Percentiles rank a stretch among this genome's conserved stretches.
These are phyloP conservation scores for Fagopyrum tataricum DNA, from an alignment of 148 eudicot genomes.

Conservation along the genomic window DNA sequence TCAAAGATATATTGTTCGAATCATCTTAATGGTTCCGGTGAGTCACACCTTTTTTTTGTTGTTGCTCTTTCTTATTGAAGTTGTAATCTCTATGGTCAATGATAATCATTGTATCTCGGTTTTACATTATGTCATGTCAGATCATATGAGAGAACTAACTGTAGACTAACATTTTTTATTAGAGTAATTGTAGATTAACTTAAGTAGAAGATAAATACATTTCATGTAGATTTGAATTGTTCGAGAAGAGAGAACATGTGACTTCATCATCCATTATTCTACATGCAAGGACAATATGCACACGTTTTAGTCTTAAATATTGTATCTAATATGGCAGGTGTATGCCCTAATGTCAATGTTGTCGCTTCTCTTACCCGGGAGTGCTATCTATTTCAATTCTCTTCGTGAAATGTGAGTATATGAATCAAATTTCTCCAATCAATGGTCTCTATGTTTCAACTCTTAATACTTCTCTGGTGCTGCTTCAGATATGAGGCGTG, in stretches of 20 bases:
- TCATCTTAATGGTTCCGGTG: conserved; percentile 97
- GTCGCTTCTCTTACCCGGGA: conserved; percentile 61
- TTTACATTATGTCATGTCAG: neutral
- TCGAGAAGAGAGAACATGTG: neutral
- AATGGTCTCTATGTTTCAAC: neutral
- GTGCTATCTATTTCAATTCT: conserved; percentile 80
- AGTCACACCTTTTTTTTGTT: conserved; percentile 25
- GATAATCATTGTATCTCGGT: neutral
- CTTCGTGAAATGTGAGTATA: conserved; percentile 85
- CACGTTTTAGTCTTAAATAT: neutral
- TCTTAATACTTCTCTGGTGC: neutral
- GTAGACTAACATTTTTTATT: neutral
- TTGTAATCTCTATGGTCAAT: neutral
- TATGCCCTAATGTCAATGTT: conserved; percentile 90
- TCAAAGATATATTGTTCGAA: conserved; percentile 93
- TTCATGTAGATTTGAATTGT: neutral
- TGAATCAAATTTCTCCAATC: neutral
- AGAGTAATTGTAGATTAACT: neutral
- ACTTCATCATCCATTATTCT: neutral
- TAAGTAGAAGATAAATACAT: neutral
- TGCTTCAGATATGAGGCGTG: conserved; percentile 93
- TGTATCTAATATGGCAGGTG: conserved; percentile 44
- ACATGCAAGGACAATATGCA: neutral
- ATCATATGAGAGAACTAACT: neutral
- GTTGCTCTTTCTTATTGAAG: neutral